Conservation (phyloP, 2,329 filamentous ascomycete genomes). For the Pestalotiopsis sp. region DNA sequence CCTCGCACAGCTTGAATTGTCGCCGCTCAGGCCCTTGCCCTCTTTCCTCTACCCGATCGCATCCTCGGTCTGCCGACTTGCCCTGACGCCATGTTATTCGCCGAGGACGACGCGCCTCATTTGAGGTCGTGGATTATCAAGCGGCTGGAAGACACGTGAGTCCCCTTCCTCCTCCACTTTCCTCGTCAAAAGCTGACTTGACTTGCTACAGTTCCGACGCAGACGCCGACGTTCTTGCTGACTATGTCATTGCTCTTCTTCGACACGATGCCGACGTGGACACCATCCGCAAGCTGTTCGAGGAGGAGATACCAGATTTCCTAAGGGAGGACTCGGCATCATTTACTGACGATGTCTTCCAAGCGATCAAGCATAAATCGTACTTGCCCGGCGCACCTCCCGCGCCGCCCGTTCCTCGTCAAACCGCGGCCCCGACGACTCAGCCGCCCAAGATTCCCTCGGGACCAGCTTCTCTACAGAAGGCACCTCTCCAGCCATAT, state of each 20-base stretch:
- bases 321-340: conserved; percentile 64
- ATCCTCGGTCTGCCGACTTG: neutral
- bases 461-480: conserved; percentile 11
- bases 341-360: conserved; percentile 74
- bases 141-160: conserved; percentile 72
- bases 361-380: conserved; percentile 62
- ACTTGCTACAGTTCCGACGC: conserved; percentile 66
- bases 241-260: conserved; percentile 80
- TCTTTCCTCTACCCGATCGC: conserved; percentile 7
- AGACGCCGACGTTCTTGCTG: conserved; percentile 79
- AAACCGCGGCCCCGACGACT: conserved; percentile 3
- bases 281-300: conserved; percentile 68
- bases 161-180: conserved; percentile 2
- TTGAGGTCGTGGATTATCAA: conserved; percentile 80
- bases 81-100: conserved; percentile 56
- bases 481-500: neutral
- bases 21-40: neutral
- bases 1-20: neutral
- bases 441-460: conserved; percentile 8
- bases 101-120: conserved; percentile 60
- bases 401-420: conserved; percentile 34
- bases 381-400: conserved; percentile 59
- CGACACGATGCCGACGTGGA: conserved; percentile 67
- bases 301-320: conserved; percentile 75
- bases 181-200: conserved; percentile 12